These are phyloP conservation scores for Glebionis coronaria DNA, from an alignment of 129 eudicot species.

Conservation along the genomic window DNA sequence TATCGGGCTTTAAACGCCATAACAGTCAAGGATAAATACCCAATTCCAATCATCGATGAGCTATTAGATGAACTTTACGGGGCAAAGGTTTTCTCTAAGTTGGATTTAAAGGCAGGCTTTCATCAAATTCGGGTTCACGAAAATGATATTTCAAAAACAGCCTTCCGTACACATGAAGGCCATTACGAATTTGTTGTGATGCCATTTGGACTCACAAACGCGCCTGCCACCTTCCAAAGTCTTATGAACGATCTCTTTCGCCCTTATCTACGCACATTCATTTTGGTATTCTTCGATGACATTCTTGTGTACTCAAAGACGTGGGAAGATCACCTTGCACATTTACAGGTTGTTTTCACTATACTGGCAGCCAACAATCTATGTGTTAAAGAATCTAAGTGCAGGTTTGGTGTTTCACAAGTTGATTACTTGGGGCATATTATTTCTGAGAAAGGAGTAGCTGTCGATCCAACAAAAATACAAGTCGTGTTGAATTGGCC, in stretches of 20 bases:
- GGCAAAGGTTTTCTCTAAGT: too few relatives aligned
- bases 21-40: too few relatives aligned
- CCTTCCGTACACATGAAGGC: too few relatives aligned
- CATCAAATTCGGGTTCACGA: too few relatives aligned
- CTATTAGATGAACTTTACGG: too few relatives aligned
- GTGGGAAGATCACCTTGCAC: not conserved
- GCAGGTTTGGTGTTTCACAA: not conserved
- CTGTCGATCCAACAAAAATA: too few relatives aligned
- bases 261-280: not conserved
- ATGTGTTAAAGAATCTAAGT: not conserved
- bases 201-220: not conserved
- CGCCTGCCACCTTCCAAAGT: not conserved
- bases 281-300: not conserved
- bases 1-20: too few relatives aligned
- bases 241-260: not conserved
- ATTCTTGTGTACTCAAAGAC: not conserved
- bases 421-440: constrained; percentile 6
- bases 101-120: too few relatives aligned
- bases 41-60: too few relatives aligned
- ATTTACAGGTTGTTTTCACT: not conserved
- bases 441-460: not conserved
- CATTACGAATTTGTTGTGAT: too few relatives aligned
- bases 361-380: not conserved
- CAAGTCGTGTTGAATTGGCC: too few relatives aligned
- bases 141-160: too few relatives aligned